A percentile compares a stretch with the other conserved stretches of the same genome.
These are phyloP conservation scores for Boeremia exigua DNA, from an alignment of 2,329 filamentous ascomycete species.

Conservation along the genomic window DNA sequence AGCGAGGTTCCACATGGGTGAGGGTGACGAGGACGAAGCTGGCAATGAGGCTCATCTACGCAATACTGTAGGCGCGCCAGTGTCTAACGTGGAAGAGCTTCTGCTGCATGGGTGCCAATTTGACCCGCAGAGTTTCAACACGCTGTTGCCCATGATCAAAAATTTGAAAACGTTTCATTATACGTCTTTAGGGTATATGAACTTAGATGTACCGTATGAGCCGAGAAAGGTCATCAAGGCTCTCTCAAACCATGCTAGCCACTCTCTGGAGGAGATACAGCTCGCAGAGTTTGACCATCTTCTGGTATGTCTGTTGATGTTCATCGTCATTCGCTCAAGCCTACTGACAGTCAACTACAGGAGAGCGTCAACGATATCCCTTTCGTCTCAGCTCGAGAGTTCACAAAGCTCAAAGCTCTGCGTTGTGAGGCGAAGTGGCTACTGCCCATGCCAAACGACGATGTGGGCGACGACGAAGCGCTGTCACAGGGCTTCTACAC, in stretches of 20 bases:
- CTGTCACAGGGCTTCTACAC: not conserved
- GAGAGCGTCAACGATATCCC: not conserved
- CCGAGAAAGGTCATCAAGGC: conserved; percentile 16
- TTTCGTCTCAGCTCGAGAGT: not conserved
- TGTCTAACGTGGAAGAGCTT: conserved; percentile 21
- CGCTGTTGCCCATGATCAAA: conserved; percentile 12
- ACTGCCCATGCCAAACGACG: not conserved
- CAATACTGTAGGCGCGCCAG: not conserved
- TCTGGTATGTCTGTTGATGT: not conserved
- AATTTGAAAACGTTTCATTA: conserved; percentile 21
- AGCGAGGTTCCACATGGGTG: not conserved
- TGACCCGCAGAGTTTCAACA: conserved; percentile 2
- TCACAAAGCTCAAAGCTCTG: conserved; percentile 7
- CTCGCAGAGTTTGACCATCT: not conserved
- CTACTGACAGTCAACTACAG: not conserved
- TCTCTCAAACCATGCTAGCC: conserved; percentile 4
- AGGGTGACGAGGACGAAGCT: not conserved
- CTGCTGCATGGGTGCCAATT: conserved; percentile 15
- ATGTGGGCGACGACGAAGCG: not conserved
- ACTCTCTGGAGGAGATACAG: conserved; percentile 14
- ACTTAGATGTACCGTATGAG: conserved; percentile 6
- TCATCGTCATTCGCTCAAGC: not conserved
- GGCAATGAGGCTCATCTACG: not conserved
- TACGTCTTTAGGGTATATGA: conserved; percentile 4
- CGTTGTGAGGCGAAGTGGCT: conserved; percentile 7